phyloP scores from a whole-genome alignment of 2,329 filamentous ascomycete species.

The Aspergillus costaricaensis region DNA sequence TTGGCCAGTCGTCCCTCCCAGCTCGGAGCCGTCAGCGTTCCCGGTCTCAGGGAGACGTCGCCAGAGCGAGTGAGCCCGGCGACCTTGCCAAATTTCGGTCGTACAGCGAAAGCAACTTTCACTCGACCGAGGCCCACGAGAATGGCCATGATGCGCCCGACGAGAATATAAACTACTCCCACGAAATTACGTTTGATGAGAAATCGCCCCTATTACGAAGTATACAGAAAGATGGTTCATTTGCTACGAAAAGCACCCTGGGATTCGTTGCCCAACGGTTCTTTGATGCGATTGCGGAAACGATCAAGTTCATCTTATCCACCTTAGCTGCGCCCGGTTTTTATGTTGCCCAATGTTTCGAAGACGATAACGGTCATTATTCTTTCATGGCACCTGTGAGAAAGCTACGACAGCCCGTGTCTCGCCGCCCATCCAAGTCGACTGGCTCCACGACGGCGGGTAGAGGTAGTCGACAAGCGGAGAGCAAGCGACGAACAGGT shows the following conservation, averaged over 20 bases:
- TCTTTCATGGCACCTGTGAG: slow-evolving; percentile 73
- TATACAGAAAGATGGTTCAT: slow-evolving; percentile 38
- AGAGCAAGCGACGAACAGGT: slow-evolving; percentile 32
- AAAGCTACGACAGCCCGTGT: slow-evolving; percentile 53
- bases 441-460: slow-evolving; percentile 22
- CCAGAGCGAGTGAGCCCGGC: slow-evolving; percentile 32
- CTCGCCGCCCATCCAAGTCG: slow-evolving; percentile 21
- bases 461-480: slow-evolving; percentile 27
- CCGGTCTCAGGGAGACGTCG: slow-evolving; percentile 53
- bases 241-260: slow-evolving; percentile 41
- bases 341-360: slow-evolving; percentile 81
- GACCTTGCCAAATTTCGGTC: slow-evolving; percentile 44
- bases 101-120: slow-evolving; percentile 45
- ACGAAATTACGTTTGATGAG: slow-evolving; percentile 55
- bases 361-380: slow-evolving; percentile 76
- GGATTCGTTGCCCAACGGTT: slow-evolving; percentile 67
- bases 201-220: slow-evolving; percentile 66
- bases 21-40: slow-evolving; percentile 54
- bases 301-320: slow-evolving; percentile 75
- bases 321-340: slow-evolving; percentile 77
- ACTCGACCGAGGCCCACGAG: slow-evolving; percentile 29
- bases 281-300: slow-evolving; percentile 70
- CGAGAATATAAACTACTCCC: slow-evolving; percentile 30
- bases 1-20: slow-evolving; percentile 59
- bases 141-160: not conserved